A percentile compares a stretch with the other conserved stretches of the same genome.
These are phyloP conservation scores for Croton setiger DNA, from an alignment of 441 rosid species.

Conservation along the genomic window DNA sequence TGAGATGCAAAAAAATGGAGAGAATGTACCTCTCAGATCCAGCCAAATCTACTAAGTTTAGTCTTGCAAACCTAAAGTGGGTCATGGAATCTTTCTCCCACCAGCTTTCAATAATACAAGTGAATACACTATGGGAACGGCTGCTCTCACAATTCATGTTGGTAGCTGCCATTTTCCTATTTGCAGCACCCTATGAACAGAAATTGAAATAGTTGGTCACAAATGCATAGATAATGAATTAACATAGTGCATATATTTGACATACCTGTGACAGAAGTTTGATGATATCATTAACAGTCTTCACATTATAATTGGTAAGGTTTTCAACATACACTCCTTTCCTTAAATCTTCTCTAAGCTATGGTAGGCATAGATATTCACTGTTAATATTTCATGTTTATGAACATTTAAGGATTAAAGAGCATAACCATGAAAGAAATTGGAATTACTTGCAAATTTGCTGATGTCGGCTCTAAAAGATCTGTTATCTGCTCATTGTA, in stretches of 20 bases:
- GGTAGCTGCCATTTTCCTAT: slow-evolving; percentile 89
- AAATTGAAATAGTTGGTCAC: slow-evolving; percentile 16
- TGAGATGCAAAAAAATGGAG: slow-evolving; percentile 2
- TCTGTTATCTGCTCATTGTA: slow-evolving; percentile 94
- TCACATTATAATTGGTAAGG: slow-evolving; percentile 67
- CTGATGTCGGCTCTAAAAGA: slow-evolving; percentile 87
- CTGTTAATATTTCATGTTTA: slow-evolving; percentile 23
- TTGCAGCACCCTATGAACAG: slow-evolving; percentile 67
- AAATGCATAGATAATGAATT: slow-evolving; percentile 11
- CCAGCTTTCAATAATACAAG: slow-evolving; percentile 83
- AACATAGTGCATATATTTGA: slow-evolving; percentile 11
- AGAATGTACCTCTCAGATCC: slow-evolving; percentile 89
- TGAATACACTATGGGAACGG: slow-evolving; percentile 95
- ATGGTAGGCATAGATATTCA: slow-evolving; percentile 27
- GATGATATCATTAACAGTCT: slow-evolving; percentile 63
- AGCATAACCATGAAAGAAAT: slow-evolving; percentile 16
- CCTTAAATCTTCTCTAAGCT: slow-evolving; percentile 93
- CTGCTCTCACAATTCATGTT: slow-evolving; percentile 96
- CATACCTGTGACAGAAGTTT: slow-evolving; percentile 73
- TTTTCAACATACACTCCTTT: slow-evolving; percentile 91
- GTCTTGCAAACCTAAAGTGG: slow-evolving; percentile 84
- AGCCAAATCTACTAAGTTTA: slow-evolving; percentile 93
- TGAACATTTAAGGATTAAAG: neutral
- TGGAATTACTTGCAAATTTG: slow-evolving; percentile 73
- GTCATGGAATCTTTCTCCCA: slow-evolving; percentile 92